Conservation (phyloP, 768 basidiomycete genomes). For the Termitomyces sp. region DNA sequence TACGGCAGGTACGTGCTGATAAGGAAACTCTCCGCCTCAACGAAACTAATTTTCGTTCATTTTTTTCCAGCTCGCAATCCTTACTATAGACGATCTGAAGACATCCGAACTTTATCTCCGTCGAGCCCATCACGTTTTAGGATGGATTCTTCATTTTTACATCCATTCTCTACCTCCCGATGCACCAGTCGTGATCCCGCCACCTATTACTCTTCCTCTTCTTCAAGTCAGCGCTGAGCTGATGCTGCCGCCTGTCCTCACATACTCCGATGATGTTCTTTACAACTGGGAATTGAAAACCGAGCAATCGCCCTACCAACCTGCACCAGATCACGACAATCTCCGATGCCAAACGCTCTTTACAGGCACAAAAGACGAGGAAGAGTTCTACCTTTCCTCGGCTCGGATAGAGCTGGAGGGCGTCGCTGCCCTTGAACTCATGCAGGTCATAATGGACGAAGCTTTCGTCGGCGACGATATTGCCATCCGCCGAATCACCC, state of each 20-base stretch:
- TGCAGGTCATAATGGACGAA: constrained; percentile 89
- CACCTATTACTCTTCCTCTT: constrained; percentile 70
- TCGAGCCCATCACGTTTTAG: constrained; percentile 71
- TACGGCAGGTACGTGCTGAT: constrained; percentile 39
- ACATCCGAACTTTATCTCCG: constrained; percentile 57
- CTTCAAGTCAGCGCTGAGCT: constrained; percentile 66
- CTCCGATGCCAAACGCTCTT: constrained; percentile 69
- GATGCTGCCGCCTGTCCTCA: constrained; percentile 83
- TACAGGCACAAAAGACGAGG: constrained; percentile 77
- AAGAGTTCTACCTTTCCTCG: constrained; percentile 88
- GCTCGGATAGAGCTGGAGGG: constrained; percentile 88
- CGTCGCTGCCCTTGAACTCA: constrained; percentile 77
- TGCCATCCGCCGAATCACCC: constrained; percentile 58
- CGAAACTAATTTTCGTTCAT: not conserved
- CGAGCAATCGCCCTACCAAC: constrained; percentile 21
- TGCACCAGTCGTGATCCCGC: constrained; percentile 60
- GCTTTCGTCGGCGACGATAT: constrained; percentile 73
- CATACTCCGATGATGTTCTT: constrained; percentile 90
- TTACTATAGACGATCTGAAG: constrained; percentile 40
- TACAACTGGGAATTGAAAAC: constrained; percentile 70
- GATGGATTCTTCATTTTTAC: constrained; percentile 78
- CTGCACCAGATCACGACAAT: constrained; percentile 48
- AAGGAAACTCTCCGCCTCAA: not conserved
- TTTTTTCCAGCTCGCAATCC: constrained; percentile 42
- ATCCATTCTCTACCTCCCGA: constrained; percentile 58